These are phyloP conservation scores for Chytridium lagenaria DNA, from an alignment of 371 early-diverging fungal genomes.

Conservation along the genomic window DNA sequence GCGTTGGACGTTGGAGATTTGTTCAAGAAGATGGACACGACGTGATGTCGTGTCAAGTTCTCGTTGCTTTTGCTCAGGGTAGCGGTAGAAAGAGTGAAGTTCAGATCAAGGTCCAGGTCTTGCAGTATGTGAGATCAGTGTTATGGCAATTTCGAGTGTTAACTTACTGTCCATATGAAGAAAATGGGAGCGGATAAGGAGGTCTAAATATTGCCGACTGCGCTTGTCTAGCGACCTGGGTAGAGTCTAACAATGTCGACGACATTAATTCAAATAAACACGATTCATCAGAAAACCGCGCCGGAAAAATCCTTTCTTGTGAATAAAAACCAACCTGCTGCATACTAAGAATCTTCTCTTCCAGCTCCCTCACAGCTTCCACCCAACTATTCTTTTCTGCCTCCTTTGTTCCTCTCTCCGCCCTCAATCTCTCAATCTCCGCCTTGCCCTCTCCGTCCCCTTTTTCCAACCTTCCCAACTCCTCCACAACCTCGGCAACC, in stretches of 20 bases:
- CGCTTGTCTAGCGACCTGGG: slow-evolving; percentile 33
- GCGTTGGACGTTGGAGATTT: slow-evolving; percentile 26
- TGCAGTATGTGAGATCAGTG: neutral
- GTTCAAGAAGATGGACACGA: slow-evolving; percentile 27
- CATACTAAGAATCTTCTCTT: slow-evolving; percentile 33
- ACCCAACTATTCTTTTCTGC: neutral
- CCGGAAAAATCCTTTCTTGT: neutral
- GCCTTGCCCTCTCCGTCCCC: slow-evolving; percentile 12
- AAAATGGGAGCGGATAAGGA: slow-evolving; percentile 31
- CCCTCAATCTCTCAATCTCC: slow-evolving; percentile 24
- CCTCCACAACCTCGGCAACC: slow-evolving; percentile 17
- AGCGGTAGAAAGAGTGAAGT: slow-evolving; percentile 16
- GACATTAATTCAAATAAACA: neutral
- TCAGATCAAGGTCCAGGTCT: slow-evolving; percentile 27
- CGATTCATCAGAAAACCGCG: too few relatives aligned
- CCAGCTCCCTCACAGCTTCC: slow-evolving; percentile 18
- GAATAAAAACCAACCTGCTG: slow-evolving; percentile 29
- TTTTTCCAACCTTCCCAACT: slow-evolving; percentile 12
- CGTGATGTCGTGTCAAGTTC: slow-evolving; percentile 5
- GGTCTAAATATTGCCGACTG: slow-evolving; percentile 36
- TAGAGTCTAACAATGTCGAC: slow-evolving; percentile 23
- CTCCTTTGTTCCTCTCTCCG: slow-evolving; percentile 11
- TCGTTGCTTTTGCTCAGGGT: slow-evolving; percentile 25
- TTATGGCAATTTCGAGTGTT: neutral
- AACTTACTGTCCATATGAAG: slow-evolving; percentile 42